Conservation (phyloP, 1,284 basidiomycete species). For the Papiliotrema fonsecae region DNA sequence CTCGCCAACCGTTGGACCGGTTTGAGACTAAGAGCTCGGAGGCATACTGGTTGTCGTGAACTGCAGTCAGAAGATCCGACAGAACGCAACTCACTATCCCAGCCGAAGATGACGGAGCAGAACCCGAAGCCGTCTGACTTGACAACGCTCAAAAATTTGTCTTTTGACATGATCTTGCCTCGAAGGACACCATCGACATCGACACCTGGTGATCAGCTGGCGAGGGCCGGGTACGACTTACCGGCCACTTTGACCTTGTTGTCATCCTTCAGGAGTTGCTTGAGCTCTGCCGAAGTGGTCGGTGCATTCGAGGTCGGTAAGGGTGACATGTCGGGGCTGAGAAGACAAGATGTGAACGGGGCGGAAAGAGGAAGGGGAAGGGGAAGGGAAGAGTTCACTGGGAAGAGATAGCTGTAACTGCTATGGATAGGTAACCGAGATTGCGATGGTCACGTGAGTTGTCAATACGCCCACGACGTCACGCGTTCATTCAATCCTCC, state of each 20-base stretch:
- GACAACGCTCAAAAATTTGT: slow-evolving; percentile 84
- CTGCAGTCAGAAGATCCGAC: slow-evolving; percentile 13
- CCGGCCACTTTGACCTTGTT: slow-evolving; percentile 90
- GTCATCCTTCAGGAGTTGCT: slow-evolving; percentile 58
- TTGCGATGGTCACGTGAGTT: no score
- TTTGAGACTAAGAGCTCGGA: slow-evolving; percentile 86
- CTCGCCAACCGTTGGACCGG: slow-evolving; percentile 82
- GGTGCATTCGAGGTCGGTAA: slow-evolving; percentile 55
- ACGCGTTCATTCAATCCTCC: no score
- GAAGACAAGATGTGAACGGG: no score
- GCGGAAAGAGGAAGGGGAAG: neutral
- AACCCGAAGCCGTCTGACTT: slow-evolving; percentile 82
- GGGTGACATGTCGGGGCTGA: slow-evolving; percentile 9
- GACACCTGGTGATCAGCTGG: slow-evolving; percentile 27
- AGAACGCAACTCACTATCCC: slow-evolving; percentile 41
- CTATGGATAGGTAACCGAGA: no score
- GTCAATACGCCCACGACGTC: no score
- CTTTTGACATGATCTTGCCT: slow-evolving; percentile 91
- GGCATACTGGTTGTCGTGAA: slow-evolving; percentile 74
- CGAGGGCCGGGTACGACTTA: slow-evolving; percentile 13
- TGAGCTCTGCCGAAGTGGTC: slow-evolving; percentile 58
- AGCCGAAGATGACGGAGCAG: slow-evolving; percentile 74
- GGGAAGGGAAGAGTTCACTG: no score
- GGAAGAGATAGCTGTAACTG: neutral
- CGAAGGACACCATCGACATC: slow-evolving; percentile 87